Evolutionary conservation across 148 eudicot genomes (phyloP), one percentile per base, ranked within the genome.

Genomic region (Chenopodium berlandieri): DNA sequence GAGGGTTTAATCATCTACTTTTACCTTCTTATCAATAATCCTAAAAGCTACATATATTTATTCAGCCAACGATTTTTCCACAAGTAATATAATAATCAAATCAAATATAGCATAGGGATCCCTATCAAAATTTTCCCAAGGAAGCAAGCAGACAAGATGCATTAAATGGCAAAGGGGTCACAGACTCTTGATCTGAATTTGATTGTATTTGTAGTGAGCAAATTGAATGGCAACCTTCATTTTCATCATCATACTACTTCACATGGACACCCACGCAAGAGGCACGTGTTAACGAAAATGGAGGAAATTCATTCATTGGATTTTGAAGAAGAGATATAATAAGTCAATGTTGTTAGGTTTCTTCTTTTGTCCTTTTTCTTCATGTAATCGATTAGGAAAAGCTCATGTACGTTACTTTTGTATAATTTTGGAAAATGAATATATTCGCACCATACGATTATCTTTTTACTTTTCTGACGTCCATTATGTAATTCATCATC

Each of bases 331-430:
- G 34, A 6, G 20, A 54, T 6, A 40, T 40, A 65, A 16, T 62
- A 62, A 78, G 80, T 80, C 81, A 80, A 79, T 71, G 78, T 62
- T 56, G 69, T 86, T 80, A 67, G 77, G 71, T 75, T 79, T 76
- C 79, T 65, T 25, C n/a, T 44, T 82, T 86, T 84, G 87, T 78
- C 84, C 56, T 52, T 40, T 71, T 78, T 83, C 69, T 82, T 48
- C 64, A 69, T 79, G 85, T 68, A 86, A 84, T 84, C 81, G 84
- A 88, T 84, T 83, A 73, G 44, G 44, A 68, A 73, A 83, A 25
- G 47, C 75, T 81, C 66, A 54, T 78, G 80, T 32, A 58, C 63
- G 6, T 13, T 50, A 58, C 63, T 65, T 62, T 82, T 50, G 1
- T 50, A 48, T 67, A n/a, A 27, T 68, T 70, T 68, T 75, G 75